phyloP scores from a whole-genome alignment of 768 basidiomycete species.

The Xerocomellus amylosporus region DNA sequence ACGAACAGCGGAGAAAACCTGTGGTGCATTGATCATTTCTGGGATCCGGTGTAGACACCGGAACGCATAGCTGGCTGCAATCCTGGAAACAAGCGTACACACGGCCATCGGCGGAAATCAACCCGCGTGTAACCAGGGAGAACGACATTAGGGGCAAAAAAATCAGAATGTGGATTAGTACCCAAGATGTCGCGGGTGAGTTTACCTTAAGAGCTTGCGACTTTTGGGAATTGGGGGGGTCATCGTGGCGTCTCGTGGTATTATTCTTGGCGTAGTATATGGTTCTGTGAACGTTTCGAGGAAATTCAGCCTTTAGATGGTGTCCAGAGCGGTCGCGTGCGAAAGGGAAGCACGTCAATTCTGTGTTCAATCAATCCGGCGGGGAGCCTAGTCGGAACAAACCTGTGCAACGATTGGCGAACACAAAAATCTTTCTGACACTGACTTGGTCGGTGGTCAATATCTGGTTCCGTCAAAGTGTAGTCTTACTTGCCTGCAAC shows the following conservation, averaged over 20 bases:
- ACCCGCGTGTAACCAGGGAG: not conserved
- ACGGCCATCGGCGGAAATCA: not conserved
- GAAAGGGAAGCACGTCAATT: constrained; percentile 4
- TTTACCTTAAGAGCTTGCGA: not conserved
- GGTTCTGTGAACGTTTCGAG: not conserved
- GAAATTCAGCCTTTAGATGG: constrained; percentile 8
- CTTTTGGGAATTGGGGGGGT: constrained; percentile 1
- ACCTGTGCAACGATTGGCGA: not conserved
- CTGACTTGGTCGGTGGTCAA: not conserved
- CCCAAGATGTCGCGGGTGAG: not conserved
- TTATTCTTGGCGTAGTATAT: not conserved
- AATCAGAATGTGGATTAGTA: not conserved
- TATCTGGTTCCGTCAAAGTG: not conserved
- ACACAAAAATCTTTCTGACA: not conserved
- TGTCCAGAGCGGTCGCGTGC: constrained; percentile 11
- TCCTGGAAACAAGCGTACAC: constrained; percentile 1
- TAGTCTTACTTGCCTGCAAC: not conserved
- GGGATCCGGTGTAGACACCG: not conserved
- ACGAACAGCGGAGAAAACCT: not conserved
- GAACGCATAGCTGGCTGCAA: not conserved
- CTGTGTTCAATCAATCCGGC: not conserved
- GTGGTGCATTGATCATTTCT: not conserved
- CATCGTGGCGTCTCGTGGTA: not conserved
- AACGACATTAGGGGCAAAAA: not conserved
- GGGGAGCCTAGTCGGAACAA: not conserved